Percentiles rank a stretch among this genome's conserved stretches.
These are phyloP conservation scores for Vigna hirtella DNA, from an alignment of 306 rosid genomes.

Conservation along the genomic window DNA sequence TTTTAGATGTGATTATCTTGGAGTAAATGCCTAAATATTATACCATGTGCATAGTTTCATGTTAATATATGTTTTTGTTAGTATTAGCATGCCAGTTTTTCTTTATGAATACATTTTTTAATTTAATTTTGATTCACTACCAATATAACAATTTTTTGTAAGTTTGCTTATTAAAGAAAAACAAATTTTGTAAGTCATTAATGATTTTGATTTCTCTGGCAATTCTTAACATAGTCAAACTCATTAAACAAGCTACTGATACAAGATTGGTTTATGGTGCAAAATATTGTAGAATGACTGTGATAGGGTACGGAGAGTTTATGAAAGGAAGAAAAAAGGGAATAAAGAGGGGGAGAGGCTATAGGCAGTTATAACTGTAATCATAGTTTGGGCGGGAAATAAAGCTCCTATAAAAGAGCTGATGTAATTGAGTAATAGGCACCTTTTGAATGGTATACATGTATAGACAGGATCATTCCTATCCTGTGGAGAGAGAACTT, in stretches of 20 bases:
- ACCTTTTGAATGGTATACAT: too few species aligned
- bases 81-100: background rate
- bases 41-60: background rate
- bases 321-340: too few species aligned
- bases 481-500: too few species aligned
- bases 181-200: too few species aligned
- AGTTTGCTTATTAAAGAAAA: too few species aligned
- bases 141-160: background rate
- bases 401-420: too few species aligned
- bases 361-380: too few species aligned
- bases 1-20: background rate
- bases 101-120: background rate
- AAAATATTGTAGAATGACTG: background rate
- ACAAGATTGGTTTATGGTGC: background rate
- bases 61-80: background rate
- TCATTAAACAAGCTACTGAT: background rate
- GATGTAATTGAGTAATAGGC: too few species aligned
- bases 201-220: background rate
- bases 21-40: background rate
- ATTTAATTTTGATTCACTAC: constrained; percentile 9
- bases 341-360: too few species aligned
- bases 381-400: too few species aligned
- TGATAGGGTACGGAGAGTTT: too few species aligned
- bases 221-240: constrained; percentile 7
- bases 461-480: too few species aligned